phyloP scores from a whole-genome alignment of 768 basidiomycete genomes.

The Hygrocybe coccinea region DNA sequence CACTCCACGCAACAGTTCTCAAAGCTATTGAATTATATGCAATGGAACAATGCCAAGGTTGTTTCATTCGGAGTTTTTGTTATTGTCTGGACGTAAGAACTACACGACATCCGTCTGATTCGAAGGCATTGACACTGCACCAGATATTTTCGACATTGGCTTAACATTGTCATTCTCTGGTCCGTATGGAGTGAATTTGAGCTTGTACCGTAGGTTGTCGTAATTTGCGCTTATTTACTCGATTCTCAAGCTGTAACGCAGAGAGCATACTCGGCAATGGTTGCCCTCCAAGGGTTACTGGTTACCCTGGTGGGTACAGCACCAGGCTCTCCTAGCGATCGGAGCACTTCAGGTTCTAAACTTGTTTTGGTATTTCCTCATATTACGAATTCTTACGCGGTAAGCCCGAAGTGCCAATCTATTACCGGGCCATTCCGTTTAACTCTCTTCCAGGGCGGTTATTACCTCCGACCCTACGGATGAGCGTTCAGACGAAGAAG shows the following conservation, averaged over 20 bases:
- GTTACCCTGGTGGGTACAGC: slow-evolving; percentile 73
- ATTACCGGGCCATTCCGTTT: neutral
- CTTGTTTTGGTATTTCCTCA: slow-evolving; percentile 89
- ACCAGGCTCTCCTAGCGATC: slow-evolving; percentile 74
- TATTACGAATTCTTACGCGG: slow-evolving; percentile 72
- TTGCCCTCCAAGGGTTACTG: slow-evolving; percentile 59
- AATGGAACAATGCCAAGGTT: slow-evolving; percentile 57
- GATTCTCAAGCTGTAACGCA: slow-evolving; percentile 23
- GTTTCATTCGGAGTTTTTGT: slow-evolving; percentile 63
- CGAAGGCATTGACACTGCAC: neutral
- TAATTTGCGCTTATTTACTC: neutral
- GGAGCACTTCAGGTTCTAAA: slow-evolving; percentile 77
- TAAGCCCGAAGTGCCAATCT: slow-evolving; percentile 32
- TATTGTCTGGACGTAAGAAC: slow-evolving; percentile 70
- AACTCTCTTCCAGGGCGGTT: slow-evolving; percentile 44
- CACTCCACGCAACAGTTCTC: slow-evolving; percentile 51
- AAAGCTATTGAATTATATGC: slow-evolving; percentile 86
- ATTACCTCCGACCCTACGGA: slow-evolving; percentile 49
- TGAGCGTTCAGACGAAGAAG: slow-evolving; percentile 78
- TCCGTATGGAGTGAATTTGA: slow-evolving; percentile 81
- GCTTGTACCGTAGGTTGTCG: slow-evolving; percentile 61
- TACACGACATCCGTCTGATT: no score
- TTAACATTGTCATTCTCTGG: slow-evolving; percentile 81
- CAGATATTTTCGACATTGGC: slow-evolving; percentile 91
- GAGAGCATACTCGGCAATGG: slow-evolving; percentile 55